Evolutionary conservation across 106 monocot genomes (phyloP).

Genomic region (Posidonia australis): DNA sequence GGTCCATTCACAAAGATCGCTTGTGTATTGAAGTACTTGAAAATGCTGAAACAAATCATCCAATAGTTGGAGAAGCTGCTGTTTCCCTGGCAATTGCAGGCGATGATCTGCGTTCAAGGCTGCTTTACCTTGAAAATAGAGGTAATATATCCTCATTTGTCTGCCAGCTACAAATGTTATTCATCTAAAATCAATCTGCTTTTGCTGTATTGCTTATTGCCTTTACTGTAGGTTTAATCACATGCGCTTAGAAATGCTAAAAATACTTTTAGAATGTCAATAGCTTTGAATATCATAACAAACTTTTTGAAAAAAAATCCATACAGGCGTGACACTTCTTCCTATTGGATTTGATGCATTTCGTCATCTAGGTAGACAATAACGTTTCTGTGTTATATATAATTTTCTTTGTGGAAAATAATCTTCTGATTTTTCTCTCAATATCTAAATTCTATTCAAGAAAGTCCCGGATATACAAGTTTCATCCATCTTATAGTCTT

Average conservation of each 20-base stretch:
- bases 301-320: no score
- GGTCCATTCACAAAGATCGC: slow-evolving; percentile 36
- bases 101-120: slow-evolving; percentile 31
- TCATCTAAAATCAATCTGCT: neutral
- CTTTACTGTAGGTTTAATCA: neutral
- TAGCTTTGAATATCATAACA: no score
- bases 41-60: slow-evolving; percentile 56
- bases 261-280: no score
- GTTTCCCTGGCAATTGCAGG: slow-evolving; percentile 42
- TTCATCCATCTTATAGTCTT: no score
- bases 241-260: neutral
- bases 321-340: no score
- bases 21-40: slow-evolving; percentile 79
- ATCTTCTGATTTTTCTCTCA: no score
- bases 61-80: slow-evolving; percentile 41
- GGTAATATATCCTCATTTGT: slow-evolving; percentile 21
- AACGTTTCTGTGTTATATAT: no score
- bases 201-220: neutral
- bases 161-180: neutral
- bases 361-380: no score
- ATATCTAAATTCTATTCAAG: no score
- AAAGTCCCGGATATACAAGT: no score
- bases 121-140: slow-evolving; percentile 85
- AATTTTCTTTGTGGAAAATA: no score
- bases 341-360: no score